Evolutionary conservation across 2,329 filamentous ascomycete species (phyloP), one percentile per base, ranked within the genome.

Genomic region (Fusarium anguioides): DNA sequence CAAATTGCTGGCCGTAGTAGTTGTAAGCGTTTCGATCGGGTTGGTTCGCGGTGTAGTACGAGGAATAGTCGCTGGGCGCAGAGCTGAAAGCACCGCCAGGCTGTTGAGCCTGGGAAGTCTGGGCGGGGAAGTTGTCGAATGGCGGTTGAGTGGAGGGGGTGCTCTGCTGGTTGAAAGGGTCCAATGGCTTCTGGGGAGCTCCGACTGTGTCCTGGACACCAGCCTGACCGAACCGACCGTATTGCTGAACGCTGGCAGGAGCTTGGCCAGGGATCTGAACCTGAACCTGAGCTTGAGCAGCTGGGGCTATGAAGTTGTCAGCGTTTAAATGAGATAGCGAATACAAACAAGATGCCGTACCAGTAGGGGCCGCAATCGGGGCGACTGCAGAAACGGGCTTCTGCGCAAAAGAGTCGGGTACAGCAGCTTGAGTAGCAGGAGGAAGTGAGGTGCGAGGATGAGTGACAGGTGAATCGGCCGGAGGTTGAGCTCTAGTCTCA

Each of bases 401-500:
- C 76, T 84, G 86, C 15, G 84, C 75, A 72, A 88, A 85, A 10
- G 83, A 71, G 36, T 90, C 88, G 15, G 86, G 81, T n/a, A 83
- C 81, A 10, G 84, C 79, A 18, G 85, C 79, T 62, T 88, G 86
- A 20, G 82, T 76, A 17, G 86, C 89, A 35, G 94, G 94, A 68
- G 96, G 95, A 24, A 98, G 86, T 14, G 95, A 92, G 64, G 96
- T 91, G 72, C 94, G 89, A 65, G 96, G 95, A 69, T 92, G 89
- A 52, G 93, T 86, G 64, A 95, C 88, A 33, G 96, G 96, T 18
- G 96, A 97, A 76, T 97, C 94, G 70, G 95, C 93, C 26, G 95
- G 95, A 65, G 95, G 94, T 76, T 97, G 95, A 68, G 93, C 90
- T 74, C 95, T 90, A 55, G 96, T 98, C 84, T 98, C 95, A 37